Conservation (phyloP, 805 yeast species). For the Wickerhamiella spandovensis region DNA sequence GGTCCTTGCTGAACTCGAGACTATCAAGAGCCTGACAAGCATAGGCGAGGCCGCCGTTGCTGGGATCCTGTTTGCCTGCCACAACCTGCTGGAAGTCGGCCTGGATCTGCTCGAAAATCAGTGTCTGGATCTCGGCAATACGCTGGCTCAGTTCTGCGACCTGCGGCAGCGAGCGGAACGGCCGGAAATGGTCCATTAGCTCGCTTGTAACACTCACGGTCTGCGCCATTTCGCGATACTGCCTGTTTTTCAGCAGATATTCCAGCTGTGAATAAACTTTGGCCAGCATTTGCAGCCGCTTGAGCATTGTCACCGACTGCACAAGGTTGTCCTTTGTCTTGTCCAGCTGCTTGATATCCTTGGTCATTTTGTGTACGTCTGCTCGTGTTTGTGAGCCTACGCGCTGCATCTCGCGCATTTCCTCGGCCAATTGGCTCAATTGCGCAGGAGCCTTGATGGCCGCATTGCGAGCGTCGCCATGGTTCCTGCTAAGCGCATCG, state of each 20-base stretch:
- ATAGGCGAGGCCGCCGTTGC: constrained; percentile 26
- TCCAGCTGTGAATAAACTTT: constrained; percentile 56
- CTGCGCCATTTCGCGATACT: constrained; percentile 42
- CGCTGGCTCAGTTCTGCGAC: constrained; percentile 51
- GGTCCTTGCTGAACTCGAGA: constrained; percentile 26
- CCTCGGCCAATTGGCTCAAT: constrained; percentile 18
- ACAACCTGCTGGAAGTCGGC: constrained; percentile 42
- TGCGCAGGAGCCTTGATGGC: constrained; percentile 24
- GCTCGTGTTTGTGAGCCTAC: constrained; percentile 13
- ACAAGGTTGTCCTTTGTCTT: constrained; percentile 74
- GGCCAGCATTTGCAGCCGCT: constrained; percentile 74
- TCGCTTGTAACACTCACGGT: constrained; percentile 61
- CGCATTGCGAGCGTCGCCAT: constrained; percentile 13
- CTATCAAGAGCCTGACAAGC: constrained; percentile 65
- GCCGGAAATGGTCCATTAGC: constrained; percentile 56
- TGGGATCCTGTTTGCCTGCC: constrained; percentile 7
- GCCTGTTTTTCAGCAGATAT: constrained; percentile 32
- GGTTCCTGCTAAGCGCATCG: constrained; percentile 27
- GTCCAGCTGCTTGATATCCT: constrained; percentile 66
- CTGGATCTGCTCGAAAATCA: constrained; percentile 55
- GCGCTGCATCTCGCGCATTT: constrained; percentile 10
- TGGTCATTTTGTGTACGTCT: constrained; percentile 38
- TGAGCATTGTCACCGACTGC: constrained; percentile 70
- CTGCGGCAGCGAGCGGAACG: constrained; percentile 73
- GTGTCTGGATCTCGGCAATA: constrained; percentile 45